phyloP scores from a whole-genome alignment of 805 yeast genomes.

The Dipodascus albidus region DNA sequence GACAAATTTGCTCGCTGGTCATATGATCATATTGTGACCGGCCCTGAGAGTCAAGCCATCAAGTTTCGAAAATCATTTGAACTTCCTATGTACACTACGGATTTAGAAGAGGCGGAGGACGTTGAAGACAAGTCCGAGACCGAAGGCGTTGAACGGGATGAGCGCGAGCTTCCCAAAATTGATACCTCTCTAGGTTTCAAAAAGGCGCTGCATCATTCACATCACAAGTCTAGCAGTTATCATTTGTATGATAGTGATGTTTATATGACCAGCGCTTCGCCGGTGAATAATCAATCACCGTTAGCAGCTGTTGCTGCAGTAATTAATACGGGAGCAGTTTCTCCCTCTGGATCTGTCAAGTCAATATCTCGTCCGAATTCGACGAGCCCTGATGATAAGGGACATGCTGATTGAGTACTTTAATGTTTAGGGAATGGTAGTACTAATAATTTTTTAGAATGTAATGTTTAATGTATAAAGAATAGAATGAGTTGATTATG shows the following conservation, averaged over 20 bases:
- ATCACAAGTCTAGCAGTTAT: conserved; percentile 12
- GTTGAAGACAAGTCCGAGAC: conserved; percentile 2
- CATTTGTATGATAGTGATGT: conserved; percentile 7
- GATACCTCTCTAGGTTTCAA: conserved; percentile 3
- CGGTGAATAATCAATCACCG: background rate
- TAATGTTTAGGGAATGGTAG: background rate
- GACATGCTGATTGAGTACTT: background rate
- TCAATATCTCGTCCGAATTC: background rate
- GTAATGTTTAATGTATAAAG: background rate
- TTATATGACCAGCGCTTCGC: background rate
- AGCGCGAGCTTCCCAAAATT: background rate
- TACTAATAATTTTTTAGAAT: background rate
- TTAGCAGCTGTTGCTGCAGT: background rate
- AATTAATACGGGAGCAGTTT: background rate
- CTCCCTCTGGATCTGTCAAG: background rate
- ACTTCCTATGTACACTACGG: conserved; percentile 9
- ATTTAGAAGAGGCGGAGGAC: background rate
- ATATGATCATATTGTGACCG: conserved; percentile 29
- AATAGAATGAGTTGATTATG: background rate
- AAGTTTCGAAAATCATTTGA: conserved; percentile 20
- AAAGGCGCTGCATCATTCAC: conserved; percentile 8
- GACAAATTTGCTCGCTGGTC: conserved; percentile 32
- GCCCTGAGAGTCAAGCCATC: conserved; percentile 12
- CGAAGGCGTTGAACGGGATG: background rate
- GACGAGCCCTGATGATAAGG: background rate